Evolutionary conservation across 495 filamentous ascomycete genomes (phyloP).

Genomic region (Penicillium turbatum): DNA sequence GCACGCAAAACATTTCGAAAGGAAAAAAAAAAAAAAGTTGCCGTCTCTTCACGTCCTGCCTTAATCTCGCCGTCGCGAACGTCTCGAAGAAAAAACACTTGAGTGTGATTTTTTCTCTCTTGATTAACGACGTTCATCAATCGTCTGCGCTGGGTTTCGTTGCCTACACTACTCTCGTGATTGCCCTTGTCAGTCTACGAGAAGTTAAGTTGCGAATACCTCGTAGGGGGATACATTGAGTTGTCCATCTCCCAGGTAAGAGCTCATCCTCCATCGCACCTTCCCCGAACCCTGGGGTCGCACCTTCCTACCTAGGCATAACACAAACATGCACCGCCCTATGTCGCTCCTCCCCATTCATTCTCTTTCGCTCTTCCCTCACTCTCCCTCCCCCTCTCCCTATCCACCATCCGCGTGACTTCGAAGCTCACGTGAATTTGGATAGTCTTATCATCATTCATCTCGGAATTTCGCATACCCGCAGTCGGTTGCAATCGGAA

Average conservation of each 20-base stretch:
- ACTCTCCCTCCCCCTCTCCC: not conserved
- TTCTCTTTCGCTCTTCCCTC: not conserved
- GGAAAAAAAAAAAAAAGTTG: slow-evolving; percentile 20
- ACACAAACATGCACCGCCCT: too few species aligned
- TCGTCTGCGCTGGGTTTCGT: slow-evolving; percentile 10
- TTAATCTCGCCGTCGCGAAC: slow-evolving; percentile 18
- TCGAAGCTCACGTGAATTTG: not conserved
- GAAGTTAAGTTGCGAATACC: slow-evolving; percentile 8
- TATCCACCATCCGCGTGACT: not conserved
- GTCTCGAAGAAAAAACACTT: slow-evolving; percentile 45
- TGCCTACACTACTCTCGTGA: slow-evolving; percentile 7
- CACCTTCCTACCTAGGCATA: too few species aligned
- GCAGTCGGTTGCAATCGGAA: slow-evolving; percentile 18
- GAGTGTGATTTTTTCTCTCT: slow-evolving; percentile 39
- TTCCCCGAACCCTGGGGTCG: too few species aligned
- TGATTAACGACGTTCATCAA: not conserved
- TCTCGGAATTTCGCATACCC: not conserved
- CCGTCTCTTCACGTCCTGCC: slow-evolving; percentile 21
- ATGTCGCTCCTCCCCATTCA: too few species aligned
- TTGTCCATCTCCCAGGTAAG: slow-evolving; percentile 98
- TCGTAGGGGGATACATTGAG: slow-evolving; percentile 87
- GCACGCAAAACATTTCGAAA: slow-evolving; percentile 25
- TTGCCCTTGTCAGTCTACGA: not conserved
- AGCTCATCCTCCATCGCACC: slow-evolving; percentile 18
- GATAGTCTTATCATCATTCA: slow-evolving; percentile 8